phyloP scores from a whole-genome alignment of 805 yeast species.

The Metschnikowia drakensbergensis region DNA sequence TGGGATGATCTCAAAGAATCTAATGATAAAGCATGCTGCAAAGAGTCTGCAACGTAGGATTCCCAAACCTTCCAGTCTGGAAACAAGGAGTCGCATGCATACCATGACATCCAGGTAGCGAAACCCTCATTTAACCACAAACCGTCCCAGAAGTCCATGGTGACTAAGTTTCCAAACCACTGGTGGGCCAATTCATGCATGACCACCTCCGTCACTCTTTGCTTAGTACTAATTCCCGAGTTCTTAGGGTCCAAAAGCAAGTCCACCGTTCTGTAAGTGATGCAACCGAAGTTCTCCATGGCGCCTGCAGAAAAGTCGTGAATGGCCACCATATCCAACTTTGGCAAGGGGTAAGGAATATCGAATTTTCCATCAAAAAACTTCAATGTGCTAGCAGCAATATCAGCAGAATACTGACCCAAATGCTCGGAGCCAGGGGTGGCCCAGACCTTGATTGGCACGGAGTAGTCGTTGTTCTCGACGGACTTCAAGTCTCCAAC shows the following conservation, averaged over 20 bases:
- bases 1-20: constrained; percentile 82
- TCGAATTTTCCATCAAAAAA: constrained; percentile 72
- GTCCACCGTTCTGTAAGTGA: constrained; percentile 77
- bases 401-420: constrained; percentile 69
- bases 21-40: constrained; percentile 68
- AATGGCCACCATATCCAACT: constrained; percentile 76
- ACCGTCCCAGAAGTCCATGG: constrained; percentile 93
- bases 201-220: constrained; percentile 79
- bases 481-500: constrained; percentile 76
- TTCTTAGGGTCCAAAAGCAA: constrained; percentile 67
- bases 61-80: constrained; percentile 91
- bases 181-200: constrained; percentile 90
- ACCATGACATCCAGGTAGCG: constrained; percentile 91
- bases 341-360: constrained; percentile 74
- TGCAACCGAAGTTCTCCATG: constrained; percentile 83
- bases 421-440: constrained; percentile 72
- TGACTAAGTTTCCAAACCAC: constrained; percentile 87
- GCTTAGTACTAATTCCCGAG: constrained; percentile 60
- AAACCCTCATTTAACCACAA: constrained; percentile 87
- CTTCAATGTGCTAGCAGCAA: constrained; percentile 69
- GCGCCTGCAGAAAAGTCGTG: constrained; percentile 87
- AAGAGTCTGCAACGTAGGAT: constrained; percentile 70
- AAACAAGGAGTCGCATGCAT: constrained; percentile 67
- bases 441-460: constrained; percentile 78
- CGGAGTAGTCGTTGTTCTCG: constrained; percentile 59